Conservation (phyloP, 805 yeast species). For the Ogataea populi-albae region DNA sequence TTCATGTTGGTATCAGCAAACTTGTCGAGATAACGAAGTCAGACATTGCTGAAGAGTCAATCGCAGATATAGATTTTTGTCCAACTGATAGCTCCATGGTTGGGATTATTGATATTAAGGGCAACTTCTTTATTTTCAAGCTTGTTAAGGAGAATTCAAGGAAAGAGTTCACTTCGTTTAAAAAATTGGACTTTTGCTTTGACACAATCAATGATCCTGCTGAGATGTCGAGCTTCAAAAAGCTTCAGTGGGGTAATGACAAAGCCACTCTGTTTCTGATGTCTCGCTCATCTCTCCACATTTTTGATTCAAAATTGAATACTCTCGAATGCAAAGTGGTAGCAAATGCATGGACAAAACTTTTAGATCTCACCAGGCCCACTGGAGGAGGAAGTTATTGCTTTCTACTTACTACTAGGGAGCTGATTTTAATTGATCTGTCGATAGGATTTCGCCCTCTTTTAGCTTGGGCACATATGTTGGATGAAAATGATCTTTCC, state of each 20-base stretch:
- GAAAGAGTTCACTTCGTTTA: constrained; percentile 1
- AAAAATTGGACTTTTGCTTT: constrained; percentile 5
- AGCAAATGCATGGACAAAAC: constrained; percentile 51
- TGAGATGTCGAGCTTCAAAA: constrained; percentile 57
- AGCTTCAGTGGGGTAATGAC: constrained; percentile 43
- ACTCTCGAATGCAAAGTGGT: constrained; percentile 39
- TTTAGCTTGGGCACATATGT: constrained; percentile 71
- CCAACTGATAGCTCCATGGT: constrained; percentile 40
- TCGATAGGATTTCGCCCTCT: constrained; percentile 40
- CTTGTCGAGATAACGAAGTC: constrained; percentile 24
- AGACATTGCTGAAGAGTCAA: constrained; percentile 23
- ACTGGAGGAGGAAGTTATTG: constrained; percentile 32
- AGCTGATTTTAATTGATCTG: constrained; percentile 51
- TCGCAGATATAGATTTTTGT: constrained; percentile 42
- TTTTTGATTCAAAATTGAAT: constrained; percentile 29
- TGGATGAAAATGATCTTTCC: constrained; percentile 54
- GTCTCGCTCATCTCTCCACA: constrained; percentile 43
- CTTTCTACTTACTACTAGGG: constrained; percentile 64
- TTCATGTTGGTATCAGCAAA: constrained; percentile 12
- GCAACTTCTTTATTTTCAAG: constrained; percentile 47
- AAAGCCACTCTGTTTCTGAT: constrained; percentile 32
- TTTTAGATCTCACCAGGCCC: constrained; percentile 43
- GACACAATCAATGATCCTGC: constrained; percentile 38
- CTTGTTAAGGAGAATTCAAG: constrained; percentile 11
- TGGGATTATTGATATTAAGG: constrained; percentile 48